A percentile compares a stretch with the other conserved stretches of the same genome.
These are phyloP conservation scores for Diaporthe vexans DNA, from an alignment of 2,329 filamentous ascomycete genomes.

Conservation along the genomic window DNA sequence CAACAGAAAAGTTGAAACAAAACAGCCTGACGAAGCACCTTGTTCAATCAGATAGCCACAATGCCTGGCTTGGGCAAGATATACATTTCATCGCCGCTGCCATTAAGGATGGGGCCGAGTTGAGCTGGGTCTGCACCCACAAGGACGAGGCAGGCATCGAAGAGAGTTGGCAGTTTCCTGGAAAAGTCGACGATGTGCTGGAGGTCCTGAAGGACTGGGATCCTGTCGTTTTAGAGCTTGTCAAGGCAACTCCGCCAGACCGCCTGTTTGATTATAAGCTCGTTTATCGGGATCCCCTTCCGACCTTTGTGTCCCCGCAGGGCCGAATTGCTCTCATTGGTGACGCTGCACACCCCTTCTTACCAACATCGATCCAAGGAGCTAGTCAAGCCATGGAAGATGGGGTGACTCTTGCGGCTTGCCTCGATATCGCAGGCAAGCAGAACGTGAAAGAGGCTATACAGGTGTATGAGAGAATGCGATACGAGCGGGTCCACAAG, in stretches of 20 bases:
- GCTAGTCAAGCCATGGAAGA: slow-evolving; percentile 65
- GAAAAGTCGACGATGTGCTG: slow-evolving; percentile 57
- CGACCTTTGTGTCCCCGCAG: slow-evolving; percentile 57
- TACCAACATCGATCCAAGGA: slow-evolving; percentile 63
- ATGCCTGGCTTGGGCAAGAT: slow-evolving; percentile 66
- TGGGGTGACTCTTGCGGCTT: slow-evolving; percentile 61
- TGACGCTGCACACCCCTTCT: slow-evolving; percentile 64
- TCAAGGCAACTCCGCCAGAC: slow-evolving; percentile 56
- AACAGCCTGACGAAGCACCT: slow-evolving; percentile 60
- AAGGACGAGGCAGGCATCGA: slow-evolving; percentile 61
- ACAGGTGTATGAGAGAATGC: slow-evolving; percentile 59
- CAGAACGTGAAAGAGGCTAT: slow-evolving; percentile 56
- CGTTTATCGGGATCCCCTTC: slow-evolving; percentile 59
- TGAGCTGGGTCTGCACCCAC: slow-evolving; percentile 67
- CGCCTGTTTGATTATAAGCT: slow-evolving; percentile 54
- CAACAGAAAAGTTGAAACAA: slow-evolving; percentile 56
- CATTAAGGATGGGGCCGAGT: slow-evolving; percentile 65
- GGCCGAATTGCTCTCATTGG: slow-evolving; percentile 61
- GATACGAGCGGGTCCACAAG: slow-evolving; percentile 61
- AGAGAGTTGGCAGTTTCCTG: slow-evolving; percentile 60
- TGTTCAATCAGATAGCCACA: slow-evolving; percentile 64
- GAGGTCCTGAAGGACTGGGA: slow-evolving; percentile 62
- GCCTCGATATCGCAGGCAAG: slow-evolving; percentile 53
- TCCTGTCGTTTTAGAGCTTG: slow-evolving; percentile 59
- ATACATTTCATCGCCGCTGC: slow-evolving; percentile 66